A percentile compares a stretch with the other conserved stretches of the same genome.
These are phyloP conservation scores for Apiospora sp. DNA, from an alignment of 2,329 filamentous ascomycete species.

Conservation along the genomic window DNA sequence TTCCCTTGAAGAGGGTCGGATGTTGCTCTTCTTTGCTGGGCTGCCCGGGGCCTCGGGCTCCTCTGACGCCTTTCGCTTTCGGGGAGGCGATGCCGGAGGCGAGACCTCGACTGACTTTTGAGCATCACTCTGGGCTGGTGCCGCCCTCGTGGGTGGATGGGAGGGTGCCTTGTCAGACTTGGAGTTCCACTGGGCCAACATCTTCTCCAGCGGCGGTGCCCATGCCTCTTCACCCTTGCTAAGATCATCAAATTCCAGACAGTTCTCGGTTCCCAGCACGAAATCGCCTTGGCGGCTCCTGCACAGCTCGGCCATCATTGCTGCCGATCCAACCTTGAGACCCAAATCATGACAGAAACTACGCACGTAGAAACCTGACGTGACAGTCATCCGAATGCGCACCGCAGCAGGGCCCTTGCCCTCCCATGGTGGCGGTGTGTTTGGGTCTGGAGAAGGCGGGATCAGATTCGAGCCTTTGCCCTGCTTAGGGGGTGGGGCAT, in stretches of 20 bases:
- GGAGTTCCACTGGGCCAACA: conserved; percentile 53
- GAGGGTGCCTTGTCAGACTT: conserved; percentile 26
- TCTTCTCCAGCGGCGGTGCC: conserved; percentile 74
- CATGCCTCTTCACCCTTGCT: conserved; percentile 80
- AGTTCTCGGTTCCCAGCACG: conserved; percentile 71
- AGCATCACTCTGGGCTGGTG: conserved; percentile 18
- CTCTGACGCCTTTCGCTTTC: conserved; percentile 29
- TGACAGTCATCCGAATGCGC: conserved; percentile 88
- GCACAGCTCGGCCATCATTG: conserved; percentile 84
- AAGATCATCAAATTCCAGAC: conserved; percentile 81
- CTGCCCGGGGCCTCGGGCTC: conserved; percentile 6
- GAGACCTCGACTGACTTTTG: conserved; percentile 26
- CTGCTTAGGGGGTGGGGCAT: conserved; percentile 54
- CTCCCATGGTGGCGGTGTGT: conserved; percentile 63
- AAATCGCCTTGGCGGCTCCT: conserved; percentile 86
- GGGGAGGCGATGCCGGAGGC: conserved; percentile 20
- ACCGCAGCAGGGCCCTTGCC: conserved; percentile 77
- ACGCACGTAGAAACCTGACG: conserved; percentile 95
- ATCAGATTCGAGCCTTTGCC: conserved; percentile 63
- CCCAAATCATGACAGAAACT: conserved; percentile 94
- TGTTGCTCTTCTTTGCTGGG: conserved; percentile 15
- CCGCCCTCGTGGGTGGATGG: conserved; percentile 22
- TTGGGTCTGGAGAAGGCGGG: conserved; percentile 53
- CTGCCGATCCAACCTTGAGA: conserved; percentile 80
- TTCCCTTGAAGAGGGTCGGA: conserved; percentile 13